Evolutionary conservation across 352 stramenopile genomes (phyloP).

Genomic region (Chrysophaeum taylorii): DNA sequence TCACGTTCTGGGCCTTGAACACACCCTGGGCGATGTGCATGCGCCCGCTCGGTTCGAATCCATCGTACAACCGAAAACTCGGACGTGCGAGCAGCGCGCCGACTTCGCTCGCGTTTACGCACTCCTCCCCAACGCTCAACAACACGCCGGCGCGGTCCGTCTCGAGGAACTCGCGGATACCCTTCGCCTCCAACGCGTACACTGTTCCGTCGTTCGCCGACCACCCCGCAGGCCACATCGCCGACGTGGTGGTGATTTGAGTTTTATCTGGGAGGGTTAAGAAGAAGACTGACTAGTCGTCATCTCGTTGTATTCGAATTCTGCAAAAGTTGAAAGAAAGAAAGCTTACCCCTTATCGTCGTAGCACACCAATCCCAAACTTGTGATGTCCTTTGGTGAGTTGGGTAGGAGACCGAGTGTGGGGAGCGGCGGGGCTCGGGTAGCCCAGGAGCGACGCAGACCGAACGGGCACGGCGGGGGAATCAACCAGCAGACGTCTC

Average conservation of each 20-base stretch:
- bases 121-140: slow-evolving; percentile 51
- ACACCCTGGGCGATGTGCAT: slow-evolving; percentile 99
- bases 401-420: not conserved
- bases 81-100: slow-evolving; percentile 17
- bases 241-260: too few species aligned
- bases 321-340: too few species aligned
- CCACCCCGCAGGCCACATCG: too few species aligned
- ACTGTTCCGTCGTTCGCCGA: too few species aligned
- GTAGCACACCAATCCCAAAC: too few species aligned
- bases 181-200: too few species aligned
- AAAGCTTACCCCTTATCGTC: too few species aligned
- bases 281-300: too few species aligned
- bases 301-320: too few species aligned
- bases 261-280: too few species aligned
- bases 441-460: not conserved
- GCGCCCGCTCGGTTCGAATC: slow-evolving; percentile 93
- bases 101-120: slow-evolving; percentile 43
- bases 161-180: too few species aligned
- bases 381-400: not conserved
- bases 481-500: not conserved
- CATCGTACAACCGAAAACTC: slow-evolving; percentile 71
- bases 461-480: not conserved
- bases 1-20: slow-evolving; percentile 92
- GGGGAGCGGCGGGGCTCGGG: too few species aligned
- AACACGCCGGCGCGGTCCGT: slow-evolving; percentile 15